Percentiles rank a stretch among this genome's conserved stretches.
phyloP scores from a whole-genome alignment of 2,329 filamentous ascomycete species.

The Neocucurbitaria cava region DNA sequence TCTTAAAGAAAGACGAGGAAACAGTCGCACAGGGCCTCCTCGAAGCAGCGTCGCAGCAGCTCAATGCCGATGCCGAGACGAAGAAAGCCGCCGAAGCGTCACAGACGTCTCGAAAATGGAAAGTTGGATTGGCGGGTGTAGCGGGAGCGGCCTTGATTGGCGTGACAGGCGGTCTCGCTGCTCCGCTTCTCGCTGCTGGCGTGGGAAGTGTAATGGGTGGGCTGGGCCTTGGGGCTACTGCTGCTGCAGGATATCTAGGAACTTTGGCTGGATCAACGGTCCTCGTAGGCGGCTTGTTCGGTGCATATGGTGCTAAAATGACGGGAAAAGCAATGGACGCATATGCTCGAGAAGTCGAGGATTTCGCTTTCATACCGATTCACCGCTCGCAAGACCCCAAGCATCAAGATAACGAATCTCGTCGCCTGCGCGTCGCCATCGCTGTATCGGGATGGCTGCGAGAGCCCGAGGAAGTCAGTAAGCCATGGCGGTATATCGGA shows the following conservation, averaged over 20 bases:
- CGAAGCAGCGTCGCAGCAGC: conserved; percentile 70
- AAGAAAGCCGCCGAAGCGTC: conserved; percentile 74
- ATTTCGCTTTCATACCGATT: conserved; percentile 85
- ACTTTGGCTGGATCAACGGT: conserved; percentile 80
- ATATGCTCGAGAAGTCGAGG: conserved; percentile 85
- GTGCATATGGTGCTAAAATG: conserved; percentile 86
- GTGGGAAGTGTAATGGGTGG: conserved; percentile 82
- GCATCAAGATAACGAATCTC: conserved; percentile 58
- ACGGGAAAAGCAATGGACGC: conserved; percentile 85
- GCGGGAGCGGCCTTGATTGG: conserved; percentile 88
- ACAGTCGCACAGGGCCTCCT: conserved; percentile 78
- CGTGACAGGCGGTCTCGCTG: conserved; percentile 79
- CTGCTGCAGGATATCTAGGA: conserved; percentile 80
- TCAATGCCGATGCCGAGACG: conserved; percentile 79
- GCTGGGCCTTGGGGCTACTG: conserved; percentile 74
- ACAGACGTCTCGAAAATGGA: conserved; percentile 72
- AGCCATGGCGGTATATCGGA: conserved; percentile 80
- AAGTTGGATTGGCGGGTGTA: conserved; percentile 85
- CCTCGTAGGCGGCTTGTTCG: conserved; percentile 84
- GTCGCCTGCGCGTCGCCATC: conserved; percentile 76
- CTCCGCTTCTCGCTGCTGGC: conserved; percentile 77
- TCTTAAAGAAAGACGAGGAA: conserved; percentile 74
- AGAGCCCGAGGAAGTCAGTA: conserved; percentile 72
- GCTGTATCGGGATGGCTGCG: conserved; percentile 83
- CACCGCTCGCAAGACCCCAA: conserved; percentile 51